Base-by-base conservation (phyloP, 108 stramenopile species). In the Cyclotella baltica region DNA sequence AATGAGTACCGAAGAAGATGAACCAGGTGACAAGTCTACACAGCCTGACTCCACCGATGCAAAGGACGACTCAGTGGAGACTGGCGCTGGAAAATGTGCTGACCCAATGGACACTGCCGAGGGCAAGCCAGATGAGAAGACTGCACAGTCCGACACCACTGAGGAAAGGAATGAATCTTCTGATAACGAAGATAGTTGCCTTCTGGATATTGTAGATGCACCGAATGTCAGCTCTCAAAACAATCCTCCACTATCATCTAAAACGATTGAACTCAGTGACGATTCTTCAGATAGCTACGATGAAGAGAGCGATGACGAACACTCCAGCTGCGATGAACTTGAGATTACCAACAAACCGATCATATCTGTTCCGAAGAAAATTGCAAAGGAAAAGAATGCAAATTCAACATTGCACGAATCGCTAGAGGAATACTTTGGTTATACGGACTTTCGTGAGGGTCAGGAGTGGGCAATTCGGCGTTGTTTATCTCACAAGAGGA, bases 381-480 rank as follows among this genome's bases (percentile, higher is more conserved):
- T 2, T 19, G 50, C 16, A 52, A 51, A 29, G 13, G 37, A 11
- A 28, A 50, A 25, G 22, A 63, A 77, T 40, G 35, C 47, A 63
- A 62, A 74, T 19, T 59, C 51, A 16, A 56, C 73, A 38, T 65
- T 87, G 53, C 73, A 73, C 36, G 81, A 64, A 56, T 77, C 76
- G 15, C 83, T 98, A 0, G 51, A 72, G 28, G 31, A 67, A 11
- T 71, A 87, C 51, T 96, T 98, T 74, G 92, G 95, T 11, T 84
- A 92, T 76, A 58, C 66, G 8, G 29, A 47, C 33, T 98, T 97
- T 72, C 95, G 95, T 19, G 86, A 88, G 57, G 93, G 94, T 10
- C 96, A 98, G 73, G 93, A 93, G 77, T 98, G 97, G 97, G 94
- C 95, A 3, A 92, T 98, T 30, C 53, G 84, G 34, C 81, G 97